A percentile compares a stretch with the other conserved stretches of the same genome.
Conservation (phyloP, 164 flowering plant species). For the Annona squamosa region DNA sequence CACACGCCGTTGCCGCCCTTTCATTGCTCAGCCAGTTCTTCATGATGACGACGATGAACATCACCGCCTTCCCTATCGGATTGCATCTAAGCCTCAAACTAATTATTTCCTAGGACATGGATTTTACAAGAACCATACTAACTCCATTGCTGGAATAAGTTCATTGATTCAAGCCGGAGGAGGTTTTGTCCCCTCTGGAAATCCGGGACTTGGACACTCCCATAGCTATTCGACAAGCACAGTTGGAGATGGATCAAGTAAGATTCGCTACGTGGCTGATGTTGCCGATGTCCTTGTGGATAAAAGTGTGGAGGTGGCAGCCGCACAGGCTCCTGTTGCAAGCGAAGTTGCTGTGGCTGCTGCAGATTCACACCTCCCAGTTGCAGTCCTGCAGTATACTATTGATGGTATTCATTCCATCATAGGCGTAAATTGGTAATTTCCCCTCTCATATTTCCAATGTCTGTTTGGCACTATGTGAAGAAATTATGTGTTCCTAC, state of each 20-base stretch:
- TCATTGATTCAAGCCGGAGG: conserved; percentile 19
- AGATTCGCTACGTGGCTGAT: conserved; percentile 34
- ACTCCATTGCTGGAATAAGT: conserved; percentile 21
- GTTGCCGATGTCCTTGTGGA: conserved; percentile 48
- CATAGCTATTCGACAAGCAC: conserved; percentile 51
- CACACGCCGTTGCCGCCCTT: conserved; percentile 34
- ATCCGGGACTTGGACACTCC: conserved; percentile 18
- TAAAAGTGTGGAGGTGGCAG: conserved; percentile 33
- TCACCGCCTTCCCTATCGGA: conserved; percentile 5
- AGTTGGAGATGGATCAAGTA: conserved; percentile 38
- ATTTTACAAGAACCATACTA: conserved; percentile 10
- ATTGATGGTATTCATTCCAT: conserved; percentile 62
- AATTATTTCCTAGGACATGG: conserved; percentile 2
- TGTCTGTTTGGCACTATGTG: background rate
- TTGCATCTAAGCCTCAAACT: conserved; percentile 11
- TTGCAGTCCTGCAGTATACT: conserved; percentile 67
- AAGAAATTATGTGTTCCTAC: background rate
- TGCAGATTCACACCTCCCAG: conserved; percentile 68
- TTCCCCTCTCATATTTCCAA: background rate
- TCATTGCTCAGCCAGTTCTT: conserved; percentile 29
- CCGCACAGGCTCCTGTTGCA: conserved; percentile 43
- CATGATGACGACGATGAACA: conserved; percentile 26
- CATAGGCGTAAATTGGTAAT: conserved; percentile 72
- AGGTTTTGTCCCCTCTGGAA: conserved; percentile 9
- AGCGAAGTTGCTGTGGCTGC: conserved; percentile 83